phyloP scores from a whole-genome alignment of 306 rosid genomes.

The Cyamopsis tetragonoloba region DNA sequence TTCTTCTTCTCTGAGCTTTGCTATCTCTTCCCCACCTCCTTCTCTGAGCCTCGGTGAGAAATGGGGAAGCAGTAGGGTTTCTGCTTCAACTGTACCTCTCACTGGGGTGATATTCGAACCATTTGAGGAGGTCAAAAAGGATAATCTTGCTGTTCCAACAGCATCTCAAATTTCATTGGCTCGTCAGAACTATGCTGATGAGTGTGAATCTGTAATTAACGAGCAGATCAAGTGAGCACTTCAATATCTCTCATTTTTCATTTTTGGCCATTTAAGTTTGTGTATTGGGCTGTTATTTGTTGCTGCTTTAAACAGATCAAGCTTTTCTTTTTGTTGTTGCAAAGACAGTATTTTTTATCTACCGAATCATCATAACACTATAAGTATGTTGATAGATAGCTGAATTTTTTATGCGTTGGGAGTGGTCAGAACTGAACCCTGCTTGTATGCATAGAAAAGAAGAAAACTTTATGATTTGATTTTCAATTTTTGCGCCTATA shows the following conservation, averaged over 20 bases:
- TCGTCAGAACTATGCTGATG: constrained; percentile 31
- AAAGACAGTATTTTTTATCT: no score
- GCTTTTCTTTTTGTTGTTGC: no score
- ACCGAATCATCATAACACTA: no score
- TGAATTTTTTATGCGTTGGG: no score
- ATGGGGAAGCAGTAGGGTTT: constrained; percentile 25
- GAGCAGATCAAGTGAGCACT: constrained; percentile 48
- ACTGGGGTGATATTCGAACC: constrained; percentile 46
- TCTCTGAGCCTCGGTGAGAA: background rate
- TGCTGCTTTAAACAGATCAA: background rate
- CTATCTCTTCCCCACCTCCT: background rate
- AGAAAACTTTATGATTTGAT: background rate
- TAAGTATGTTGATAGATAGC: no score
- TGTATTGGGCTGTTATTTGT: background rate
- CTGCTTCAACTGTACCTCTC: constrained; percentile 21
- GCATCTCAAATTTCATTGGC: constrained; percentile 44
- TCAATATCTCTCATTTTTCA: background rate
- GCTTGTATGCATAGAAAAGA: background rate
- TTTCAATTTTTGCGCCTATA: background rate
- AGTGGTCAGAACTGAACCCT: no score
- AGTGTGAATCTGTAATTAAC: constrained; percentile 43
- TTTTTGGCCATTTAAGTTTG: background rate
- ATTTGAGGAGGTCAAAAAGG: constrained; percentile 47
- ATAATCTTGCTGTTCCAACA: constrained; percentile 28
- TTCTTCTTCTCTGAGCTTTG: constrained; percentile 10